phyloP scores from a whole-genome alignment of 345 rosid species.

The Populus nigra region DNA sequence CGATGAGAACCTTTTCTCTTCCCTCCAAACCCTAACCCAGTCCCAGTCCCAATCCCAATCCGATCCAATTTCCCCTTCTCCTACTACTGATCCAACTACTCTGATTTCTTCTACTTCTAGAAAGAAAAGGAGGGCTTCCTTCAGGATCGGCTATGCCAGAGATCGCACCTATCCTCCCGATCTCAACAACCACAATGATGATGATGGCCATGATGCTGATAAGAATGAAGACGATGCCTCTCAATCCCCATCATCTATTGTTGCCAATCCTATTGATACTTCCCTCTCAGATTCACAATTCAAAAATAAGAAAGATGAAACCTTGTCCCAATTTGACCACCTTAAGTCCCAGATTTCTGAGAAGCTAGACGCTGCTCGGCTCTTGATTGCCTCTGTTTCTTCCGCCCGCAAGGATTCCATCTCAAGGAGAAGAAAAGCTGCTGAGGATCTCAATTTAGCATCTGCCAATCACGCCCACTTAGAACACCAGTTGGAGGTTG shows the following conservation, averaged over 20 bases:
- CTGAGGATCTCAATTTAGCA: slow-evolving; percentile 52
- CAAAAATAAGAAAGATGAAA: not conserved
- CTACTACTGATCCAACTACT: slow-evolving; percentile 11
- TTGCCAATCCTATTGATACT: not conserved
- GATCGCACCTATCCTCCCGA: slow-evolving; percentile 13
- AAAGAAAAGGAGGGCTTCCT: slow-evolving; percentile 73
- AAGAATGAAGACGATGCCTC: not conserved
- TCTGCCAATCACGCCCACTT: slow-evolving; percentile 49
- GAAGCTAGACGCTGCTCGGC: slow-evolving; percentile 51
- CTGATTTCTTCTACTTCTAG: slow-evolving; percentile 32
- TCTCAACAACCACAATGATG: not conserved
- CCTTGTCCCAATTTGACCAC: slow-evolving; percentile 24
- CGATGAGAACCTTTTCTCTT: slow-evolving; percentile 79
- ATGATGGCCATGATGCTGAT: not conserved
- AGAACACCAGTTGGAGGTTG: slow-evolving; percentile 68
- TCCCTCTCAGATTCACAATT: not conserved
- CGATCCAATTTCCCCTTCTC: slow-evolving; percentile 16
- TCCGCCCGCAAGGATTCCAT: slow-evolving; percentile 57
- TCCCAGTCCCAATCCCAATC: not conserved
- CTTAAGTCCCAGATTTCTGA: slow-evolving; percentile 47
- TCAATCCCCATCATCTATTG: not conserved
- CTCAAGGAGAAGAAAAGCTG: slow-evolving; percentile 59
- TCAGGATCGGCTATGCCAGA: slow-evolving; percentile 78
- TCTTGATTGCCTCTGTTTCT: slow-evolving; percentile 52
- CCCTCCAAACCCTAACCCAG: slow-evolving; percentile 20